Base-by-base conservation (phyloP, 139 green algal species). In the Raphidocelis subcapitata region DNA sequence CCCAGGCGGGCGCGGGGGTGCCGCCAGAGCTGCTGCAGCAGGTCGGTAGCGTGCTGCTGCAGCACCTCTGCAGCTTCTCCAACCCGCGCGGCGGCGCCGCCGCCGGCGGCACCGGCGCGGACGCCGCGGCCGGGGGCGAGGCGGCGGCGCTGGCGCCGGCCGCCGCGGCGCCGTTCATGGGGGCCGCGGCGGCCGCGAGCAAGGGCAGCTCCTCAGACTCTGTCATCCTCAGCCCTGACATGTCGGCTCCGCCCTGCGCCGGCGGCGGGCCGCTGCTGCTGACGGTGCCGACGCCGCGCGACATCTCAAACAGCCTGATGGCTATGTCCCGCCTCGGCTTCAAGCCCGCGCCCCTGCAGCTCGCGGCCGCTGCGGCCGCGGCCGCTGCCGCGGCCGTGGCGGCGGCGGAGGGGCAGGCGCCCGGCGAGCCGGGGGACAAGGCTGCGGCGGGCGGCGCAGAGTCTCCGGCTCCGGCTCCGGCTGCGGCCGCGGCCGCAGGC, bases 281-380 rank as follows among this genome's bases (percentile, higher is more conserved):
- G 36, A n/a, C 26, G 28, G 41, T 1, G 18, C 44, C 62, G 3
- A 69, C 69, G 5, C 61, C 69, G 20, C 33, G 69, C 5, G 69
- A 76, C 41, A 47, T 76, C 44, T 69, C 59, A 16, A 76, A 76
- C 59, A 76, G 69, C 46, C 24, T 76, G 44, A 76, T 76, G 69
- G 69, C 69, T 3, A 18, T 76, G 26, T 32, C 44, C 1, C 41
- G 69, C 3, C 59, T 76, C 31, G 69, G 69, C 29, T 76, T 76
- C 28, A 5, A 37, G 33, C 44, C 69, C 26, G 41, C 35, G 21
- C 36, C 28, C 4, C 35, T 16, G 64, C 44, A 23, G 24, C n/a
- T 28, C 18, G n/a, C 24, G 8, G 16, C 29, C 32, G 66, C 66
- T 55, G 66, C 49, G 24, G 66, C 51, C 62, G 51, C 66, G 21